Evolutionary conservation across 805 yeast genomes (phyloP), one percentile per base, ranked within the genome.

Genomic region (Zygosaccharomyces rouxii): DNA sequence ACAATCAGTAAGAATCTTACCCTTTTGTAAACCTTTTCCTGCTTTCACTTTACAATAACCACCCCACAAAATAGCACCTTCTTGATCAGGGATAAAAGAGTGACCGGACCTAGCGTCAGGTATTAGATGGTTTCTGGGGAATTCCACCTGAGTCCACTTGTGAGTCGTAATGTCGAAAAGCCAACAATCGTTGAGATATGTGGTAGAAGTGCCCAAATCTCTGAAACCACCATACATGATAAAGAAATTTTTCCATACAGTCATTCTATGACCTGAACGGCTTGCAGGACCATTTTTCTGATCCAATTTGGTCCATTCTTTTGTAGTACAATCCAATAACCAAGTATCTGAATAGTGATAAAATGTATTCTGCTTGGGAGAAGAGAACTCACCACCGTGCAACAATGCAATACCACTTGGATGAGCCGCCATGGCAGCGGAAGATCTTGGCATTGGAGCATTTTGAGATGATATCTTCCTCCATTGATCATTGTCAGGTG

Each of bases 41-140:
- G 96, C 95, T 66, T 90, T 90, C 21, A 88, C 89, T 68, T 90
- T 92, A 61, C 94, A 82, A 63, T 92, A 92, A 11, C 99, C 99
- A 55, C 99, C 99, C 76, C 86, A 88, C 1, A 90, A 54, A 1
- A 88, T 77, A 1, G 89, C 90, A 38, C 97, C 97, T 14, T 86
- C 96, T 2, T 79, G 78, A 16, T 75, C 70, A 1, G 97, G 86
- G 38, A 92, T 73, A 40, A 92, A 74, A 1, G 96, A 86, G 65
- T 92, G 98, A 1, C 98, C 98, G 0, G 96, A 86, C 54, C 99
- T 76, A 1, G 97, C 84, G 59, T 92, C 98, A 0, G 99, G 98
- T 25, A 81, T 64, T 1, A 84, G 74, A 55, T 86, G 89, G 48
- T 83, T 85, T 4, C 82, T 80, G 2, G 97, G 96, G 58, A 89